Evolutionary conservation across 2,329 filamentous ascomycete genomes (phyloP).

Genomic region (Westerdykella aurantiaca): DNA sequence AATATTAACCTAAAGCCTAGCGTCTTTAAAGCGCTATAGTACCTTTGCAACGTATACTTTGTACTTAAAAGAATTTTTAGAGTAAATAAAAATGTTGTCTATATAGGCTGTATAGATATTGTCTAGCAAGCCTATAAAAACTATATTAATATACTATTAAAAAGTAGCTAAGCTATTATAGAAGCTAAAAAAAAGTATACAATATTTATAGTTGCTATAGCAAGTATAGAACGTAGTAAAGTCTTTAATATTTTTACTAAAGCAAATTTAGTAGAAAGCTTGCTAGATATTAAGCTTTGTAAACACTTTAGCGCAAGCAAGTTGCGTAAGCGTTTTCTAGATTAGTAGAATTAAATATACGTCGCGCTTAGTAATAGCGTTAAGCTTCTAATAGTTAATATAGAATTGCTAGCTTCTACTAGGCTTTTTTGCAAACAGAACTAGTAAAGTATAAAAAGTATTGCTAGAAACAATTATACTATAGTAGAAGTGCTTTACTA

Average conservation of each 20-base stretch:
- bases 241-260: constrained; percentile 10
- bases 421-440: constrained; percentile 32
- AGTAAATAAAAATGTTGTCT: constrained; percentile 20
- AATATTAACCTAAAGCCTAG: not conserved
- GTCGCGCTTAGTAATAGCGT: constrained; percentile 33
- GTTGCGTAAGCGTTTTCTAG: constrained; percentile 19
- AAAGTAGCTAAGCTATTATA: constrained; percentile 8
- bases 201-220: constrained; percentile 32
- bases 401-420: constrained; percentile 25
- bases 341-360: constrained; percentile 27
- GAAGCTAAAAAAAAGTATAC: constrained; percentile 21
- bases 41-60: constrained; percentile 1
- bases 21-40: not conserved
- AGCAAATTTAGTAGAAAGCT: constrained; percentile 5
- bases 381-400: constrained; percentile 35
- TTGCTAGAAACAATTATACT: constrained; percentile 8
- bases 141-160: constrained; percentile 20
- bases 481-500: not conserved
- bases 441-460: constrained; percentile 6
- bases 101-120: constrained; percentile 16
- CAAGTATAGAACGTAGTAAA: constrained; percentile 33
- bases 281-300: constrained; percentile 25
- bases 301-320: constrained; percentile 20
- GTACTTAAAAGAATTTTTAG: constrained; percentile 1
- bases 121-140: constrained; percentile 14